Base-by-base conservation (phyloP, 73 alveolate species). In the Paramecium sexaurelia region DNA sequence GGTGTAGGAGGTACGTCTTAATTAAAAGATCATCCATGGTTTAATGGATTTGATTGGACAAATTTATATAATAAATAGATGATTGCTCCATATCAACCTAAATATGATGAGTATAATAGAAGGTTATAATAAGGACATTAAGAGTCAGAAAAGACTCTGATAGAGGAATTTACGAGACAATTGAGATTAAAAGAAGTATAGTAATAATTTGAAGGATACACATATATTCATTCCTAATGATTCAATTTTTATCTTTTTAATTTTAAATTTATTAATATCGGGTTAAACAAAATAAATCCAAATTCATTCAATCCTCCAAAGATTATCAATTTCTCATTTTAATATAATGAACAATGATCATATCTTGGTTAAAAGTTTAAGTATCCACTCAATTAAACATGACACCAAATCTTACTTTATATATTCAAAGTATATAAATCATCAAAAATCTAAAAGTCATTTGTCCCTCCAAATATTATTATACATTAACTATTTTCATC, bases 21-120 rank as follows among this genome's bases (percentile, higher is more conserved):
- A 78, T 51, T 93, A 17, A 93, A 91, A 68, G 82, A 91, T 78
- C 96, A 93, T 91, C 92, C 93, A 41, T 93, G 96, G 96, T 68
- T 93, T 66, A 55, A 89, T 82, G 75, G 92, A n/a, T 91, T 91
- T n/a, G 83, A 68, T 33, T 93, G 96, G 96, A 22, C 47, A 1
- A 88, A 57, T 39, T 47, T 93, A 36, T 91, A 73, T 40, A 43
- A n/a, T 10, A 88, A 93, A 78, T 40, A 84, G 29, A 36, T 93
- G 24, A 11, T 20, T 7, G 92, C 96, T 29, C 96, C 96, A 66
- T 93, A 43, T 83, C 13, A 26, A 10, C 96, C 96, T 5, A 90
- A 91, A 67, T 71, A 73, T 55, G 98, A 95, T 1, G 98, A 95
- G 3, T 75, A 95, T 8, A 61, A 61, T 91, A 26, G 83, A 6